Conservation (phyloP, 345 rosid species). For the Ceriops tagal region DNA sequence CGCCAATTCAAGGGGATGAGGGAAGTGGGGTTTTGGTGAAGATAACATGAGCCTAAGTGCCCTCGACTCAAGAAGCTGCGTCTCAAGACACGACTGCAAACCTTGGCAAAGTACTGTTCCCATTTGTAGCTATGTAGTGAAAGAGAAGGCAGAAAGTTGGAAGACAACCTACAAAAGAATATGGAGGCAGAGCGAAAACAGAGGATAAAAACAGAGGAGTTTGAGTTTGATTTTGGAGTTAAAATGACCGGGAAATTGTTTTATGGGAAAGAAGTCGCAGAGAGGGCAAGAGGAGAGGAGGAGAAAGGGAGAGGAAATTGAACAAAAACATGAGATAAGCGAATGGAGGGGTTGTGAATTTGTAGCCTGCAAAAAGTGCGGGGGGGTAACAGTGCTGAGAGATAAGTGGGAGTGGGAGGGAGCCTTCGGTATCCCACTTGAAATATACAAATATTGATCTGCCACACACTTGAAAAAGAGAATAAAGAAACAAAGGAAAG, state of each 20-base stretch:
- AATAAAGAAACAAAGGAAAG: slow-evolving; percentile 17
- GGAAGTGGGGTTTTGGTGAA: slow-evolving; percentile 36
- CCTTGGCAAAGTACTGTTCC: slow-evolving; percentile 69
- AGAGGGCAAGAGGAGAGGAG: slow-evolving; percentile 4
- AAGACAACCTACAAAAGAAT: background rate
- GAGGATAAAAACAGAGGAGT: slow-evolving; percentile 25
- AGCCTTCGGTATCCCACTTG: slow-evolving; percentile 37
- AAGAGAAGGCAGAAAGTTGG: background rate
- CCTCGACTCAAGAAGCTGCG: slow-evolving; percentile 52
- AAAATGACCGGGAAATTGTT: background rate
- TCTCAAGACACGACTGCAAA: slow-evolving; percentile 51
- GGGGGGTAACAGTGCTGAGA: slow-evolving; percentile 1
- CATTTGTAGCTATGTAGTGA: slow-evolving; percentile 27
- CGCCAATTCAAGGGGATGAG: slow-evolving; percentile 39
- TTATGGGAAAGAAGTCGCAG: slow-evolving; percentile 7
- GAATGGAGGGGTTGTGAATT: slow-evolving; percentile 35
- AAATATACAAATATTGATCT: slow-evolving; percentile 30
- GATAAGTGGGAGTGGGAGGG: slow-evolving; percentile 2
- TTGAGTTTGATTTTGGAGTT: background rate
- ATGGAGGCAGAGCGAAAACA: slow-evolving; percentile 19
- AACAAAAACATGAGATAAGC: slow-evolving; percentile 22
- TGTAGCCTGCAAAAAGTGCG: slow-evolving; percentile 43
- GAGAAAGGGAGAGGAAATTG: slow-evolving; percentile 8
- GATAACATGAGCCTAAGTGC: slow-evolving; percentile 54
- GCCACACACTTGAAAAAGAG: slow-evolving; percentile 32